Percentiles rank a stretch among this genome's conserved stretches.
Conservation (phyloP, 2,329 filamentous ascomycete species). For the Lomentospora prolificans region DNA sequence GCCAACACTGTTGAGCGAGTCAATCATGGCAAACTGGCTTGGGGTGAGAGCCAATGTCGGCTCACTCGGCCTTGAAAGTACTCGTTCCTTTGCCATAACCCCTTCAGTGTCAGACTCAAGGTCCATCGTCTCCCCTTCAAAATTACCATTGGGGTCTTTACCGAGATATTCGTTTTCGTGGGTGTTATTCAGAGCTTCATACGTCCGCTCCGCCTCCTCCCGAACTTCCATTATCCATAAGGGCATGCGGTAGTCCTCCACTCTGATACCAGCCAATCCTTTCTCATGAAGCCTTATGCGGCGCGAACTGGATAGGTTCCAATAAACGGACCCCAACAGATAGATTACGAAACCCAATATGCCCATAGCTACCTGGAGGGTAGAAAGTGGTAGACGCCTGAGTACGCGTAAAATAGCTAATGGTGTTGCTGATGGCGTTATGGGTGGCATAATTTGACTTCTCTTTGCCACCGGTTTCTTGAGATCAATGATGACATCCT, state of each 20-base stretch:
- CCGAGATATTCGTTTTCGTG: constrained; percentile 64
- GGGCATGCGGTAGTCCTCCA: constrained; percentile 65
- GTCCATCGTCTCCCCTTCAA: constrained; percentile 21
- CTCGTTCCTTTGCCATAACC: constrained; percentile 30
- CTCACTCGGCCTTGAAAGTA: constrained; percentile 34
- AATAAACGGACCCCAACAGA: constrained; percentile 64
- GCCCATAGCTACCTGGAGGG: neutral
- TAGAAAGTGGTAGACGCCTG: constrained; percentile 45
- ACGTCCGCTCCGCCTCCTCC: constrained; percentile 65
- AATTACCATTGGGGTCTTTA: constrained; percentile 37
- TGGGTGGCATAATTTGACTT: constrained; percentile 19
- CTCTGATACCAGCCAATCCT: constrained; percentile 56
- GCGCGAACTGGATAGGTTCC: constrained; percentile 63
- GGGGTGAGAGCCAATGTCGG: constrained; percentile 70
- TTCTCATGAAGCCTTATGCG: constrained; percentile 69
- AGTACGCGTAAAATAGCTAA: constrained; percentile 25
- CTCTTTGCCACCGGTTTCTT: constrained; percentile 47
- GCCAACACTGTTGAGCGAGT: constrained; percentile 56
- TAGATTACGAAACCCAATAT: constrained; percentile 57
- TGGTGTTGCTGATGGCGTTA: constrained; percentile 13
- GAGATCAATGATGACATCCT: constrained; percentile 65
- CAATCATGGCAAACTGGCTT: constrained; percentile 78
- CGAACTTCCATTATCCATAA: constrained; percentile 67
- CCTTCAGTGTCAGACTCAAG: constrained; percentile 18
- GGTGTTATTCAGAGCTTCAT: constrained; percentile 60